phyloP scores from a whole-genome alignment of 345 rosid genomes.

The Eucalyptus tenuipes region DNA sequence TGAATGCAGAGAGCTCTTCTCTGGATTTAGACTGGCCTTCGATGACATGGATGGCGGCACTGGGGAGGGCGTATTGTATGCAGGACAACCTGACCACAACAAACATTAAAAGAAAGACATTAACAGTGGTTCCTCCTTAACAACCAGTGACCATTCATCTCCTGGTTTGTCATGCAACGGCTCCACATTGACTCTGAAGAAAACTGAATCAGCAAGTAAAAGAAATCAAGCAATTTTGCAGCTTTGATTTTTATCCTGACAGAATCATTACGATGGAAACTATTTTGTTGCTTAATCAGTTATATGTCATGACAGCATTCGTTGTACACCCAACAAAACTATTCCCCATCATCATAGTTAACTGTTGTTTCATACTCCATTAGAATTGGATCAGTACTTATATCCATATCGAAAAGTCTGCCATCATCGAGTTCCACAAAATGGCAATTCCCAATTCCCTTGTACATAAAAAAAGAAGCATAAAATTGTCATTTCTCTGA shows the following conservation, averaged over 20 bases:
- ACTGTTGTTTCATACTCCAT: neutral
- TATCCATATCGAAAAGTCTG: neutral
- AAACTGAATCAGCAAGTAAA: neutral
- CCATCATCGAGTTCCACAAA: neutral
- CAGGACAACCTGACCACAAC: slow-evolving; percentile 16
- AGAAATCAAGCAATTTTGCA: neutral
- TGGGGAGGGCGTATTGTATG: slow-evolving; percentile 13
- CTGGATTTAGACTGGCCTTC: slow-evolving; percentile 3
- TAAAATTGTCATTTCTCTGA: neutral
- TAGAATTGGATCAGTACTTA: neutral
- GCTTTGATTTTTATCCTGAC: neutral
- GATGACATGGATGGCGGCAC: slow-evolving; percentile 20
- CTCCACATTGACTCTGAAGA: neutral
- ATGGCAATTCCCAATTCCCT: neutral
- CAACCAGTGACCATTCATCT: neutral
- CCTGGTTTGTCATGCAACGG: neutral
- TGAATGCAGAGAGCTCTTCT: slow-evolving; percentile 9
- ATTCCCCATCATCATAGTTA: neutral
- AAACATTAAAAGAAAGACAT: neutral
- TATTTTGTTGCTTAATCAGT: neutral
- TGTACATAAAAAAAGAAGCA: neutral
- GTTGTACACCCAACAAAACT: neutral
- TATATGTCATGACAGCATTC: neutral
- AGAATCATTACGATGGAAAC: neutral
- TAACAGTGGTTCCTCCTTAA: neutral